Conservation (phyloP, 2,329 filamentous ascomycete species). For the Helotiales sp. region DNA sequence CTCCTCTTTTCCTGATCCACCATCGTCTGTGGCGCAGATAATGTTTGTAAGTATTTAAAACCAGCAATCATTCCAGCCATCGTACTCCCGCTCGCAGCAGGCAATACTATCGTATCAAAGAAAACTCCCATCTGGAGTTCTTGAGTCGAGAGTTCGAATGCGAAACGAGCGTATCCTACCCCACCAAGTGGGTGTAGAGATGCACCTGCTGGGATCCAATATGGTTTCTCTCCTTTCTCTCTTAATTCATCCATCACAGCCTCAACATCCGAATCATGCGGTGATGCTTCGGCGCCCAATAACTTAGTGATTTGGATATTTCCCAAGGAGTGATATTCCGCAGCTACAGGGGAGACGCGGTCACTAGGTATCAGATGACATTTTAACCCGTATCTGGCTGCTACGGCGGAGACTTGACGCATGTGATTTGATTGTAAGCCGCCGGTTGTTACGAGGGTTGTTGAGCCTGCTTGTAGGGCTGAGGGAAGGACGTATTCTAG, state of each 20-base stretch:
- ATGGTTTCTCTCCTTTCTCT: neutral
- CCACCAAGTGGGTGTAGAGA: conserved; percentile 2
- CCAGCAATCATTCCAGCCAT: neutral
- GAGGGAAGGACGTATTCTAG: conserved; percentile 2
- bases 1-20: neutral
- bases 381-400: conserved; percentile 1
- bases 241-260: neutral
- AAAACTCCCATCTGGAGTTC: neutral
- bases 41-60: neutral
- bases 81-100: neutral
- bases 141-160: neutral
- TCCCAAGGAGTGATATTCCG: neutral
- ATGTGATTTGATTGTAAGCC: conserved; percentile 7
- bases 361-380: neutral
- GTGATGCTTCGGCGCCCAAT: neutral
- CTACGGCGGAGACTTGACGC: conserved; percentile 4
- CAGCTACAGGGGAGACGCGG: neutral
- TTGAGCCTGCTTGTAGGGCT: neutral
- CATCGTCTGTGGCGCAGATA: neutral
- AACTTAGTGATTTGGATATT: conserved; percentile 1
- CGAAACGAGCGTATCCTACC: conserved; percentile 3
- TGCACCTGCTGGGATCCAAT: conserved; percentile 6
- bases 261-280: neutral
- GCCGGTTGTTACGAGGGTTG: conserved; percentile 1
- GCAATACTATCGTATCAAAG: neutral